These are phyloP conservation scores for Fraxinus anomala DNA, from an alignment of 257 asterid genomes.

Conservation along the genomic window DNA sequence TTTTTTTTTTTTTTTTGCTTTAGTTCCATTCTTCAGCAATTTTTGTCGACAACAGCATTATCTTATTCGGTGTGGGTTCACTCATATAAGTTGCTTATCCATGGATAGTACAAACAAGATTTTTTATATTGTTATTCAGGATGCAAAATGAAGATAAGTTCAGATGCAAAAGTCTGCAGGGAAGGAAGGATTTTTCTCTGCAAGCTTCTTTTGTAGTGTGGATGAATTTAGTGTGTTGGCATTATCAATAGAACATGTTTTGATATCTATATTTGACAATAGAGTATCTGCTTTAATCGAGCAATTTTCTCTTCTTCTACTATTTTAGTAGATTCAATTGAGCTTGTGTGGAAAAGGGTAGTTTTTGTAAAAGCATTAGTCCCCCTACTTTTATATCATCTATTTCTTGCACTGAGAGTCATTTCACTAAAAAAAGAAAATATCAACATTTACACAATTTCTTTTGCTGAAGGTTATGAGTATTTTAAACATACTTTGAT, in stretches of 20 bases:
- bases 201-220: background rate
- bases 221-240: background rate
- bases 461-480: background rate
- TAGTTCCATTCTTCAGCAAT: background rate
- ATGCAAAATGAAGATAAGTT: background rate
- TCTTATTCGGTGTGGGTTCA: background rate
- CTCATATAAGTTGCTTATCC: background rate
- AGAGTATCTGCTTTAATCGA: background rate
- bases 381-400: background rate
- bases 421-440: background rate
- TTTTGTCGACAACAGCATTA: background rate
- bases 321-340: background rate
- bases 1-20: background rate
- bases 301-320: background rate
- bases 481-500: background rate
- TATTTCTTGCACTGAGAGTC: background rate
- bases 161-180: background rate
- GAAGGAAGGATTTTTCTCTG: background rate
- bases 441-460: background rate
- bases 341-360: background rate
- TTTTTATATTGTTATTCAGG: background rate
- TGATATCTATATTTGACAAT: background rate
- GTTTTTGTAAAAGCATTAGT: background rate
- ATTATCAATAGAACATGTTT: background rate
- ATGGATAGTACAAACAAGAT: background rate